phyloP scores from a whole-genome alignment of 805 yeast species.

The Cyberlindnera bimundalis region DNA sequence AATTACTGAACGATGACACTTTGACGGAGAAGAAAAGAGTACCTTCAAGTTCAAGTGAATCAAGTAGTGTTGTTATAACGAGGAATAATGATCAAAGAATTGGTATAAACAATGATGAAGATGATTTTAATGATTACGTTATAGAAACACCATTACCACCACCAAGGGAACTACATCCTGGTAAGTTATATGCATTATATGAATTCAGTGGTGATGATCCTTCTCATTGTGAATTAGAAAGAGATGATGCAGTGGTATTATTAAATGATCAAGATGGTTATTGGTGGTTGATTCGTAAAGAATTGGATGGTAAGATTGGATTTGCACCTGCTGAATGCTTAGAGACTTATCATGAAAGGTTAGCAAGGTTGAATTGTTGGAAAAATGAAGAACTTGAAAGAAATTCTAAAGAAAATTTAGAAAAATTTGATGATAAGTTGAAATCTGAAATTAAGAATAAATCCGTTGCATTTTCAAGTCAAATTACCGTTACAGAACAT shows the following conservation, averaged over 20 bases:
- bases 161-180: conserved; percentile 79
- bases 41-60: conserved; percentile 25
- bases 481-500: conserved; percentile 17
- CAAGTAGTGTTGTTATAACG: conserved; percentile 22
- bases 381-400: conserved; percentile 65
- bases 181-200: conserved; percentile 77
- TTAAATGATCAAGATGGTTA: conserved; percentile 88
- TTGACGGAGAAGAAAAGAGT: conserved; percentile 24
- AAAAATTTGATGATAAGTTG: conserved; percentile 5
- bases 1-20: conserved; percentile 21
- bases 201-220: conserved; percentile 92
- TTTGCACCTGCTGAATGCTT: conserved; percentile 96
- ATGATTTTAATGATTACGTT: conserved; percentile 42
- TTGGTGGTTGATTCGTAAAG: conserved; percentile 87
- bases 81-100: conserved; percentile 11
- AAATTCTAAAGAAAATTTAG: conserved; percentile 15
- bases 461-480: conserved; percentile 22
- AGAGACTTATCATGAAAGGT: conserved; percentile 86
- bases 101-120: conserved; percentile 29
- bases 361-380: conserved; percentile 90
- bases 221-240: conserved; percentile 75
- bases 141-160: conserved; percentile 45
- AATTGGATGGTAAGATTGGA: conserved; percentile 68
- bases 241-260: conserved; percentile 79
- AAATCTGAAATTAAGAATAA: conserved; percentile 13